phyloP scores from a whole-genome alignment of 352 stramenopile species.

The Blastocystis sp. region DNA sequence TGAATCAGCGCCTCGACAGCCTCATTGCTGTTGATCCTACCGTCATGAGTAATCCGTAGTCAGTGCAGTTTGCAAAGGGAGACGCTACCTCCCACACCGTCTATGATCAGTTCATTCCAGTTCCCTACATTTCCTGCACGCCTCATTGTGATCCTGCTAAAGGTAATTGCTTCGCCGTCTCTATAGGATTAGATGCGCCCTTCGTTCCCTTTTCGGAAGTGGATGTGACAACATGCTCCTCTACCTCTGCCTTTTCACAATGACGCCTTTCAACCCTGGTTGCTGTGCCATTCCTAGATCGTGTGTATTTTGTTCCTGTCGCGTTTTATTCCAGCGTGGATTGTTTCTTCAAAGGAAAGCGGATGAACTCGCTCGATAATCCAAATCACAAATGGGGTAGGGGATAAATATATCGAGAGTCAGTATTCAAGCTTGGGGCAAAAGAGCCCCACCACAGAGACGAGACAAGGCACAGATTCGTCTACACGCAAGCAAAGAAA shows the following conservation, averaged over 20 bases:
- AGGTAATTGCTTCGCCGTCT: not conserved
- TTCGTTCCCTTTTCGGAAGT: slow-evolving; percentile 29
- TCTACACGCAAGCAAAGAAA: no score
- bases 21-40: not conserved
- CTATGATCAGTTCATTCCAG: slow-evolving; percentile 8
- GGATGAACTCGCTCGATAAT: no score
- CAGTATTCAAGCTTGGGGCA: no score
- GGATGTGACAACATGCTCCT: not conserved
- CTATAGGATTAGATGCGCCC: not conserved
- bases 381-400: no score
- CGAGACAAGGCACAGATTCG: no score
- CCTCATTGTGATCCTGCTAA: not conserved
- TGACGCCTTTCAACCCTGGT: no score
- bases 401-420: no score
- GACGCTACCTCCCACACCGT: not conserved
- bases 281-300: no score
- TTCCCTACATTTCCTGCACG: not conserved
- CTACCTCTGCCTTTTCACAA: slow-evolving; percentile 15
- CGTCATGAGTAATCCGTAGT: not conserved
- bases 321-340: no score
- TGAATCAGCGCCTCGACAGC: not conserved
- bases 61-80: slow-evolving; percentile 5
- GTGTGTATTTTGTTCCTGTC: no score
- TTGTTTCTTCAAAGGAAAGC: no score
- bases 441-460: no score